Evolutionary conservation across 2,329 filamentous ascomycete genomes (phyloP).

Genomic region (Claviceps sp.): DNA sequence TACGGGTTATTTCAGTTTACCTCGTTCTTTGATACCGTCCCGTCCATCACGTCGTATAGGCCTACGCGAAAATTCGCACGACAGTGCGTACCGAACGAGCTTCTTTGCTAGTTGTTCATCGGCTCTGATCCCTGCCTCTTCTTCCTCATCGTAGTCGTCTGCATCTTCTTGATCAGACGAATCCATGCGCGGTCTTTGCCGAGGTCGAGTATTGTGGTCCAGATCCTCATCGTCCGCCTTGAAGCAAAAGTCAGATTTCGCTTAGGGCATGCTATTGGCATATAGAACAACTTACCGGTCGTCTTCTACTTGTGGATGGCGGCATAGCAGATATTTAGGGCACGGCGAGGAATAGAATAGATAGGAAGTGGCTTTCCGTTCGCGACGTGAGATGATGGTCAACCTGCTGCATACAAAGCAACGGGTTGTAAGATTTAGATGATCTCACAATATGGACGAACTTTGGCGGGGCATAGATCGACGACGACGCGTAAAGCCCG

Average conservation of each 20-base stretch:
- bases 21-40: slow-evolving; percentile 50
- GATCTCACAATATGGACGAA: background rate
- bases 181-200: slow-evolving; percentile 18
- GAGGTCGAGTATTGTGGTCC: slow-evolving; percentile 19
- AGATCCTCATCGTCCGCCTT: slow-evolving; percentile 18
- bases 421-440: background rate
- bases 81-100: slow-evolving; percentile 53
- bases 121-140: slow-evolving; percentile 21
- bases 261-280: background rate
- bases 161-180: slow-evolving; percentile 19
- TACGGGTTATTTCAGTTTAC: slow-evolving; percentile 19
- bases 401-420: background rate
- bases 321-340: slow-evolving; percentile 15
- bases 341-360: background rate
- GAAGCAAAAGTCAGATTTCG: background rate
- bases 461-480: background rate
- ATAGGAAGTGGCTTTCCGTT: background rate
- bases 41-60: slow-evolving; percentile 46
- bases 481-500: background rate
- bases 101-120: slow-evolving; percentile 47
- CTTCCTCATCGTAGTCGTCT: slow-evolving; percentile 19
- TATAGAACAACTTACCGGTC: slow-evolving; percentile 15
- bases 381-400: background rate
- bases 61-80: slow-evolving; percentile 50
- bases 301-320: slow-evolving; percentile 17